Evolutionary conservation across 2,329 filamentous ascomycete species (phyloP), one percentile per base, ranked within the genome.

Genomic region (Fusarium succisae): DNA sequence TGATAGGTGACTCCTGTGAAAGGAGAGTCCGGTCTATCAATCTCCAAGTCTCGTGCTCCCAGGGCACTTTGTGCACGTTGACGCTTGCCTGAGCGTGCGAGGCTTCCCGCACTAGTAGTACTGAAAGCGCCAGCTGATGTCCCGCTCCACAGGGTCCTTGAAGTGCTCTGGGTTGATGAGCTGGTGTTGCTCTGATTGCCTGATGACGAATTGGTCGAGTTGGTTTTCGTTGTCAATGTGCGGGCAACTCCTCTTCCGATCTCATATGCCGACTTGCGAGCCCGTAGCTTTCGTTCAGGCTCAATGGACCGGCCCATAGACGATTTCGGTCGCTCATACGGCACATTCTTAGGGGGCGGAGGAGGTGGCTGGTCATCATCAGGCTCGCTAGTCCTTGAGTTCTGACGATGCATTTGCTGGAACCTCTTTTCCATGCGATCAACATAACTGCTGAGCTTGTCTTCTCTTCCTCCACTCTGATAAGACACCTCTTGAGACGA

Each of bases 61-160:
- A 93, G 82, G 7, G 91, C 90, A 78, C 92, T 94, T 72, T 90
- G 89, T 22, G 92, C 87, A 70, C 91, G 80, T 75, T 87, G 87
- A 69, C 91, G 80, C 75, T 87, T 82, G 79, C 92, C 92, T 79
- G 93, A 93, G 70, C 95, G 91, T 37, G 95, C 95, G 73, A 97
- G 90, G 83, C 96, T 98, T 61, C 95, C 96, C 22, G 96, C 96
- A 83, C 96, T 98, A 22, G 96, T 98, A 57, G 95, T 94, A 81
- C 96, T 98, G 82, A 98, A 94, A 18, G 90, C 96, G 57, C 95
- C 92, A 1, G 96, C 96, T 60, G 96, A 98, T 59, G 90, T 88
- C 7, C 96, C 96, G 81, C 96, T 98, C 96, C 98, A 98, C 48
- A 99, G 82, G 78, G 94, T 98, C 77, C 92, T 91, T 76, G 92